A percentile compares a stretch with the other conserved stretches of the same genome.
Evolutionary conservation across 495 filamentous ascomycete species (phyloP).

Genomic region (Penicillium steckii): DNA sequence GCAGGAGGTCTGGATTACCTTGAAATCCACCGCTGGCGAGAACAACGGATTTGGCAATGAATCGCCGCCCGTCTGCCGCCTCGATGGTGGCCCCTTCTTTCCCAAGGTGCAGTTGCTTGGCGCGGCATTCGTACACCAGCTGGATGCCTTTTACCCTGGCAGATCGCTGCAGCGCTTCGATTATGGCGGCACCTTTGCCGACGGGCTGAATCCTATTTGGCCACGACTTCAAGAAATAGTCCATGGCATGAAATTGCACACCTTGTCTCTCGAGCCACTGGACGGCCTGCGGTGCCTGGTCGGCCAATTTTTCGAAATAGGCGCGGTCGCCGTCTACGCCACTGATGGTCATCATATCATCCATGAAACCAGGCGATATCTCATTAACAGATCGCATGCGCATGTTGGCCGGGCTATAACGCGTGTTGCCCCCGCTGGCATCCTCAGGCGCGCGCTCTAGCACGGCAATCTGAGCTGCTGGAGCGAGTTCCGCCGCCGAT

Average conservation of each 20-base stretch:
- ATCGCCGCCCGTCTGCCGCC: conserved; percentile 2
- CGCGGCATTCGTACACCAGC: conserved; percentile 4
- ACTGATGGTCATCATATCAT: conserved; percentile 3
- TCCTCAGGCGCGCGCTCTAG: conserved; percentile 3
- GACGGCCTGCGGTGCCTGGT: conserved; percentile 2
- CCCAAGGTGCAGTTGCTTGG: conserved; percentile 3
- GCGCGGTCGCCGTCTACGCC: conserved; percentile 1
- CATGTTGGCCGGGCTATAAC: conserved; percentile 4
- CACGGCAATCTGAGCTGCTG: conserved; percentile 4
- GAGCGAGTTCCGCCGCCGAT: conserved; percentile 3
- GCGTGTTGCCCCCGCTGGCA: conserved; percentile 3
- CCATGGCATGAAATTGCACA: conserved; percentile 5
- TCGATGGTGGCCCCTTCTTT: conserved; percentile 1
- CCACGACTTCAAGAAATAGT: conserved; percentile 7
- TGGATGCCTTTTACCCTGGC: conserved; percentile 1
- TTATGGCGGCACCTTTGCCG: conserved; percentile 5
- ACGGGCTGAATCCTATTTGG: conserved; percentile 6
- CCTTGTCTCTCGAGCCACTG: conserved; percentile 5
- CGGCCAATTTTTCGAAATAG: conserved; percentile 5
- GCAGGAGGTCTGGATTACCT: conserved; percentile 4
- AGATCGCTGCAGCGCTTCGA: conserved; percentile 5
- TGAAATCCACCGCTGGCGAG: conserved; percentile 6
- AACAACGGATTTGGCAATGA: conserved; percentile 3
- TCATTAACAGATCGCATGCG: conserved; percentile 6
- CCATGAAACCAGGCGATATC: conserved; percentile 1